Conservation (phyloP, 805 yeast genomes). For the Metschnikowia chrysomelidarum region DNA sequence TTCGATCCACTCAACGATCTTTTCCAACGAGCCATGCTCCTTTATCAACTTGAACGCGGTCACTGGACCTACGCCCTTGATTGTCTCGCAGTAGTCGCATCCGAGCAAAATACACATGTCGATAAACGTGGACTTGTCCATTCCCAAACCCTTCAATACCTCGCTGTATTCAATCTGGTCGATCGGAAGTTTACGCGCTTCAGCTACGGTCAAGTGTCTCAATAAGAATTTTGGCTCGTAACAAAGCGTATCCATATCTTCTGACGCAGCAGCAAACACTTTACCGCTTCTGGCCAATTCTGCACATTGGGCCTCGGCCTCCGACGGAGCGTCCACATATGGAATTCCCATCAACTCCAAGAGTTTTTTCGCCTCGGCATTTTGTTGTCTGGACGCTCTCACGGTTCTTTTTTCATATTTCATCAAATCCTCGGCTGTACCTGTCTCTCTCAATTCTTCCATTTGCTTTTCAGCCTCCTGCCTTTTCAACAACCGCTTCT, state of each 20-base stretch:
- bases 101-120: constrained; percentile 93
- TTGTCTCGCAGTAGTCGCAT: constrained; percentile 96
- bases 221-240: constrained; percentile 81
- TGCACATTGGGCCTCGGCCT: constrained; percentile 99
- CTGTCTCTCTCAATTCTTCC: constrained; percentile 74
- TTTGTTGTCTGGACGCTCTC: constrained; percentile 83
- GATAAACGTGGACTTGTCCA: constrained; percentile 71
- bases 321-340: constrained; percentile 90
- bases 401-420: constrained; percentile 85
- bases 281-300: constrained; percentile 84
- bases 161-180: constrained; percentile 71
- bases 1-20: constrained; percentile 63
- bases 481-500: constrained; percentile 75
- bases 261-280: constrained; percentile 96
- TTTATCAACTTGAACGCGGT: constrained; percentile 87
- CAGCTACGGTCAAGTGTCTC: constrained; percentile 91
- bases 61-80: constrained; percentile 93
- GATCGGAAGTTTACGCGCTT: constrained; percentile 88
- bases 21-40: constrained; percentile 80
- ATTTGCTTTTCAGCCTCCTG: constrained; percentile 79
- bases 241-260: constrained; percentile 98
- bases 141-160: constrained; percentile 74
- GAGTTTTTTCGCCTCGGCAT: constrained; percentile 86
- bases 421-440: constrained; percentile 72
- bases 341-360: constrained; percentile 94